Evolutionary conservation across 2,329 filamentous ascomycete genomes (phyloP).

Genomic region (Paracorniculantispora psalliotae): DNA sequence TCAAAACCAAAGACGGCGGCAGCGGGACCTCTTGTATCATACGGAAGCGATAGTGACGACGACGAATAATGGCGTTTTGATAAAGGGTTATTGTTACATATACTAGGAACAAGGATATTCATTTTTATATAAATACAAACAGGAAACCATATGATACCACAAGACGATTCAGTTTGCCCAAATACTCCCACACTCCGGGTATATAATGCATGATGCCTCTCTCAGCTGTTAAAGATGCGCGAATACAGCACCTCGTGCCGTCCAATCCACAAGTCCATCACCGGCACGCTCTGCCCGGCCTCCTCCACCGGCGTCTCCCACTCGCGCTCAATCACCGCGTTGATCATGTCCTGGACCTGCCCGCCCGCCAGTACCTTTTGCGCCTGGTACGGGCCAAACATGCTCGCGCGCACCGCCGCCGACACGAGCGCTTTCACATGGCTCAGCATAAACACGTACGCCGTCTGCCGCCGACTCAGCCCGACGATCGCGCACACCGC

Average conservation of each 20-base stretch:
- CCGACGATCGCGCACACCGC: constrained; percentile 58
- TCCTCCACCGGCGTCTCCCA: constrained; percentile 56
- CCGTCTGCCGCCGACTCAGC: constrained; percentile 56
- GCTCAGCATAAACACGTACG: constrained; percentile 70
- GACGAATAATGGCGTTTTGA: constrained; percentile 29
- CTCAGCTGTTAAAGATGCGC: constrained; percentile 77
- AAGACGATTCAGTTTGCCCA: neutral
- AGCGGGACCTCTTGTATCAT: constrained; percentile 74
- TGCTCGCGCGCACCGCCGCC: constrained; percentile 69
- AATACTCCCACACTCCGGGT: neutral
- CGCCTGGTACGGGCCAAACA: constrained; percentile 76
- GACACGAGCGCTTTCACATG: constrained; percentile 73
- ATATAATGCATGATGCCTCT: neutral
- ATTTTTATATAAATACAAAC: constrained; percentile 15
- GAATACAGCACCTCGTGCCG: constrained; percentile 80
- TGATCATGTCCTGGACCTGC: constrained; percentile 53
- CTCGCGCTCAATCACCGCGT: constrained; percentile 53
- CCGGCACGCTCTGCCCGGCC: constrained; percentile 69
- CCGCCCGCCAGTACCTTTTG: constrained; percentile 64
- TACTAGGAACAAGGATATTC: constrained; percentile 15
- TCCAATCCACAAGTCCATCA: constrained; percentile 78
- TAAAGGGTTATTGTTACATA: constrained; percentile 1
- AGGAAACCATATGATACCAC: constrained; percentile 27
- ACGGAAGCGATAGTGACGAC: constrained; percentile 83
- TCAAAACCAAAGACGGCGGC: constrained; percentile 50